Percentiles rank a stretch among this genome's conserved stretches.
Evolutionary conservation across 345 rosid genomes (phyloP).

Genomic region (Geranium rotundifolium): DNA sequence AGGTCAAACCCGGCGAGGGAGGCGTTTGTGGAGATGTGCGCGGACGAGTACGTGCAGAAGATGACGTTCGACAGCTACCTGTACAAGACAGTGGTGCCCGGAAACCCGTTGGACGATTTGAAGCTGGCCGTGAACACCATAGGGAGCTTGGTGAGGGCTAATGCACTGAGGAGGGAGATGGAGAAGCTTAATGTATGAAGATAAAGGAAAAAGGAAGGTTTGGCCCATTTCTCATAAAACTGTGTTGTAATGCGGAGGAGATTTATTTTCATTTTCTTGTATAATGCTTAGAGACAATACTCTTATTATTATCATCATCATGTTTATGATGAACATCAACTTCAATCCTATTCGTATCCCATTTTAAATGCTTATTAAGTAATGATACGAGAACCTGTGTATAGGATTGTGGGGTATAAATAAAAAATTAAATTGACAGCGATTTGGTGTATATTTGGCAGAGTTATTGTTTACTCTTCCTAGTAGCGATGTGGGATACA

Average conservation of each 20-base stretch:
- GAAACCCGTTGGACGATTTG: constrained; percentile 75
- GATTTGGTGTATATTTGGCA: no score
- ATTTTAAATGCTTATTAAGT: no score
- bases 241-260: neutral
- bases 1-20: constrained; percentile 86
- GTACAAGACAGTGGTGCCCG: constrained; percentile 74
- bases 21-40: constrained; percentile 91
- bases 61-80: constrained; percentile 91
- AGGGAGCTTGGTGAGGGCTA: constrained; percentile 91
- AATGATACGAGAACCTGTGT: no score
- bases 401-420: no score
- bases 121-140: constrained; percentile 86
- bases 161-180: constrained; percentile 85
- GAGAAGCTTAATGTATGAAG: constrained; percentile 55
- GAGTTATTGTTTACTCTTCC: no score
- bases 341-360: no score
- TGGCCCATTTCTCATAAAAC: neutral
- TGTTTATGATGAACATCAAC: no score
- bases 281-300: neutral
- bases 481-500: no score
- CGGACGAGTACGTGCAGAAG: constrained; percentile 83
- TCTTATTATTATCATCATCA: neutral
- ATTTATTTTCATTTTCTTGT: neutral
- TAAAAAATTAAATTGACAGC: no score
- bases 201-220: neutral